These are phyloP conservation scores for Penicillium sp. DNA, from an alignment of 2,329 filamentous ascomycete genomes.

Conservation along the genomic window DNA sequence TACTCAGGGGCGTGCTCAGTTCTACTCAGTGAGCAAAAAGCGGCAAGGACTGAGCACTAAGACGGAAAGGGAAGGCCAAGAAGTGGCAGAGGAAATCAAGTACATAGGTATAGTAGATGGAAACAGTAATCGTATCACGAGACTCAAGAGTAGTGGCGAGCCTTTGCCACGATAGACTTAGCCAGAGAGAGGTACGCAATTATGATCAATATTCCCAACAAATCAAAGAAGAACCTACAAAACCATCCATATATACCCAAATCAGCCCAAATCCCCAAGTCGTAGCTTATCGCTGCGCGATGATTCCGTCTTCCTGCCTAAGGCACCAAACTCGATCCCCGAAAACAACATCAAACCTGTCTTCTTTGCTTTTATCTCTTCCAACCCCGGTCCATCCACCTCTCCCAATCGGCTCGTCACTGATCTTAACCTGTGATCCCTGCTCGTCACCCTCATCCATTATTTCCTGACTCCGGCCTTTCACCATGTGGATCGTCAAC, in stretches of 20 bases:
- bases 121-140: not conserved
- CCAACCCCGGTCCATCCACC: constrained; percentile 17
- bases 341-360: constrained; percentile 32
- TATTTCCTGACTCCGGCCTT: constrained; percentile 4
- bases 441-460: constrained; percentile 3
- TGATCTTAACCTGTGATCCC: constrained; percentile 8
- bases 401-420: constrained; percentile 4
- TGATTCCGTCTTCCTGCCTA: constrained; percentile 14
- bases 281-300: constrained; percentile 2
- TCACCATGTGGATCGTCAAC: constrained; percentile 84
- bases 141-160: not conserved
- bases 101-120: not conserved
- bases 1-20: no score
- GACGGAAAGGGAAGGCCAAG: no score
- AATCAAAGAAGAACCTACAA: not conserved
- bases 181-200: not conserved
- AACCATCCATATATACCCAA: not conserved
- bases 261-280: not conserved
- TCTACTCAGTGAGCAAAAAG: no score
- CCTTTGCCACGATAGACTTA: not conserved
- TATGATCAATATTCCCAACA: not conserved
- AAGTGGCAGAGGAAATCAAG: no score
- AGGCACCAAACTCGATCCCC: constrained; percentile 19
- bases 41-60: no score
- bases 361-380: constrained; percentile 27